Evolutionary conservation across 2,329 filamentous ascomycete species (phyloP), one percentile per base, ranked within the genome.

Genomic region (Penicillium brevicompactum): DNA sequence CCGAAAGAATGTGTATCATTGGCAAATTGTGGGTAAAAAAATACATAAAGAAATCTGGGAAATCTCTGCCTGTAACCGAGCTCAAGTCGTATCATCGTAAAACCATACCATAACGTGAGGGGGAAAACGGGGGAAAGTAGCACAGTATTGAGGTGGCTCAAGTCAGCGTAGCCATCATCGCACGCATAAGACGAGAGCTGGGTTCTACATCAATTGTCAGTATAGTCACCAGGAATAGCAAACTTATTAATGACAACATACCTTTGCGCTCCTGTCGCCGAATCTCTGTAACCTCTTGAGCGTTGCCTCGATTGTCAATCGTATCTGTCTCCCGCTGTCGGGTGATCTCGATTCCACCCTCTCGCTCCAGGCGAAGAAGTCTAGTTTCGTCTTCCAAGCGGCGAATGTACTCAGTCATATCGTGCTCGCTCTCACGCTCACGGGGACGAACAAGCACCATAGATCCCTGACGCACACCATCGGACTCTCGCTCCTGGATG

Each of bases 211-310:
- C 14, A 46, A 43, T 34, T 18, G 47, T 67, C 27, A 66, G 59
- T 42, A 62, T 56, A n/a, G 37, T n/a, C n/a, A 21, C 34, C 10
- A 4, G 8, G 48, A 14, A 18, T 10, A 47, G n/a, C 30, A 5
- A 21, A 6, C 11, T 6, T 21, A 10, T 2, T 40, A 14, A 5
- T n/a, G 10, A 5, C 1, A 13, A 22, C 46, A 40, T 94, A 95
- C 92, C 92, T 92, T 90, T 94, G 82, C 88, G 88, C 78, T 97
- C 91, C 81, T 89, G 91, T 78, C 91, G 89, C 67, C 59, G 55
- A 24, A 96, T 86, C 58, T 80, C 76, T 4, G 78, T 67, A 5
- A 87, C 75, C 56, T 86, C 83, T 48, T 81, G 76, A 38, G 74
- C 73, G 64, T 80, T 67, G 65, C 78, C 61, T 38, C 65, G 59